phyloP scores from a whole-genome alignment of 305 asterid species.

The Plantago lanceolata region DNA sequence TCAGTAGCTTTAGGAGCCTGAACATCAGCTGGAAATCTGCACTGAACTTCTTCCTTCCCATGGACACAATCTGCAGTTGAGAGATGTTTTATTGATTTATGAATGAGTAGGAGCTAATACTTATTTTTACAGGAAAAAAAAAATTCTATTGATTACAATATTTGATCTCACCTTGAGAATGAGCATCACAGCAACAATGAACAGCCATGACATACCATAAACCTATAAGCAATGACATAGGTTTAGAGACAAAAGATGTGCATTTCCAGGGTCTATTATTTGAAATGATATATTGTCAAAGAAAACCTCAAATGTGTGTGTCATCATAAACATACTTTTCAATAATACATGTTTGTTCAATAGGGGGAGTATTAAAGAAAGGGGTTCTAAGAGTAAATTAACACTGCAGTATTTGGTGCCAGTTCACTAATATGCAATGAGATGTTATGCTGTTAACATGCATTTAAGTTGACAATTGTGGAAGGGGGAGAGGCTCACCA shows the following conservation, averaged over 20 bases:
- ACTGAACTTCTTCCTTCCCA: slow-evolving; percentile 86
- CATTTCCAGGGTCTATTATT: neutral
- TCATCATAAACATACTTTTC: neutral
- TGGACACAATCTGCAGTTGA: slow-evolving; percentile 66
- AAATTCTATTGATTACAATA: neutral
- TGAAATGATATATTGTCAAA: neutral
- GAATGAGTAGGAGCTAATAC: slow-evolving; percentile 6
- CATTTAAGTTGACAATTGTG: neutral
- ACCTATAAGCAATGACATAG: slow-evolving; percentile 43
- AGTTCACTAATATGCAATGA: neutral
- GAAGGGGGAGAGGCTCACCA: slow-evolving; percentile 35
- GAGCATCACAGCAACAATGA: slow-evolving; percentile 69
- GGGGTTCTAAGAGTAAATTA: neutral
- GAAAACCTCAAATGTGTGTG: neutral
- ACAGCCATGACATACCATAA: slow-evolving; percentile 86
- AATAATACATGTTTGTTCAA: neutral
- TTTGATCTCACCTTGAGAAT: slow-evolving; percentile 57
- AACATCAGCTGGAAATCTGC: slow-evolving; percentile 95
- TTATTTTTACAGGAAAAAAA: neutral
- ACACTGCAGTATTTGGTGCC: neutral
- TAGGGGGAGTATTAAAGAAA: neutral
- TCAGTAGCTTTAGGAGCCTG: slow-evolving; percentile 73
- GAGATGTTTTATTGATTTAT: slow-evolving; percentile 7
- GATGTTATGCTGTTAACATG: neutral
- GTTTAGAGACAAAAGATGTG: slow-evolving; percentile 11